Base-by-base conservation (phyloP, 2,329 filamentous ascomycete species). In the Sarocladium oryzae region DNA sequence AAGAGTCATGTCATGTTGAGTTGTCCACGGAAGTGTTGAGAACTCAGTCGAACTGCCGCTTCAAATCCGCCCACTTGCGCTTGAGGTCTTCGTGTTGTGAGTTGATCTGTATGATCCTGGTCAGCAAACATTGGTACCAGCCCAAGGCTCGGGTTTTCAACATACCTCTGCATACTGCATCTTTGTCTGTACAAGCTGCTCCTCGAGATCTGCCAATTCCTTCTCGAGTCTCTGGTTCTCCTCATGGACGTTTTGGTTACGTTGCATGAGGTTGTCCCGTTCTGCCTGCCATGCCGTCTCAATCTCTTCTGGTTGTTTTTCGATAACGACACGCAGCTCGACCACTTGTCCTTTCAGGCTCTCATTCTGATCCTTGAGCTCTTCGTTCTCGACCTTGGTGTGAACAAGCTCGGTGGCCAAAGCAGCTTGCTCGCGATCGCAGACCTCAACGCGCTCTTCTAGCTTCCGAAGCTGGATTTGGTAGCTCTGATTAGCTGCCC, bases 101-200 rank as follows among this genome's bases (percentile, higher is more conserved):
- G 60, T 86, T 87, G 57, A 89, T 79, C 86, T 89, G 61, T n/a
- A 21, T 18, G 11, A 2, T 10, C 46, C 52, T 63, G 48, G 63
- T 59, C 40, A 37, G 48, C 32, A 21, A 26, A 23, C 16, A 20
- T n/a, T 10, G 7, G 11, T 33, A 32, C 49, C 20, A 16, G 20
- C 35, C n/a, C n/a, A 11, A 20, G 36, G 8, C 32, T 58, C 23
- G 51, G 38, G 13, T 16, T 45, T 5, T 13, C 1, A 32, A 49
- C 85, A 75, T 77, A 96, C 92, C 84, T 96, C 89, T 51, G 93
- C 93, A 73, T 91, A 90, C 62, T 83, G 82, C 88, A 99, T 87
- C 78, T 99, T 99, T 1, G 90, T 93, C 64, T 86, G 82, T 56
- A 99, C 92, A 57, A 99, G 74, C 66, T 90, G 84, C 68, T 91